phyloP scores from a whole-genome alignment of 805 yeast species.

The Helenozyma baotianmanensis region DNA sequence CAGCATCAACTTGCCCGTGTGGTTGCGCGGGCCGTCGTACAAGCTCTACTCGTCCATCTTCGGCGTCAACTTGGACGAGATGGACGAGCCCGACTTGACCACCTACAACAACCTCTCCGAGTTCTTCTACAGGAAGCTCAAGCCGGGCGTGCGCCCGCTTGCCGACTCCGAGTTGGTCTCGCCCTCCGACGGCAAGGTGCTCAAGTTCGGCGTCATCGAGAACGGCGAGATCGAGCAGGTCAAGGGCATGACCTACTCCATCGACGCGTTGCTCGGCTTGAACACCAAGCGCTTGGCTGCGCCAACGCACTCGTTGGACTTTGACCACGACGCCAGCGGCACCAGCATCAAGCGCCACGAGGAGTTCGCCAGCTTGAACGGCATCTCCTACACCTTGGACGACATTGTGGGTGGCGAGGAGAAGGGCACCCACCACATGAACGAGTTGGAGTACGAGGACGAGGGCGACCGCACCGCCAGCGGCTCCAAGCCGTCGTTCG shows the following conservation, averaged over 20 bases:
- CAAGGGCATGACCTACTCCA: conserved; percentile 89
- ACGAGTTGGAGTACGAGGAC: conserved; percentile 47
- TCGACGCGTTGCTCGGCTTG: conserved; percentile 82
- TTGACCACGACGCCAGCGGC: conserved; percentile 39
- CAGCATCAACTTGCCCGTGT: conserved; percentile 74
- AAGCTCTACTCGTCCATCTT: conserved; percentile 71
- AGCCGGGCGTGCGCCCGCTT: conserved; percentile 75
- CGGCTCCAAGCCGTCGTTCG: conserved; percentile 27
- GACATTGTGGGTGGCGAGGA: conserved; percentile 59
- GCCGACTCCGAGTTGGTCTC: conserved; percentile 64
- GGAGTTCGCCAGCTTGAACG: conserved; percentile 75
- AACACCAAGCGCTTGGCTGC: conserved; percentile 47
- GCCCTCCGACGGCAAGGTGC: conserved; percentile 90
- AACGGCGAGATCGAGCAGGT: conserved; percentile 94
- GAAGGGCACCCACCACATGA: conserved; percentile 38
- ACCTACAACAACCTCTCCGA: conserved; percentile 80
- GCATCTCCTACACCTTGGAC: conserved; percentile 66
- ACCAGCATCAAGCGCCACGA: conserved; percentile 49
- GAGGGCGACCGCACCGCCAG: conserved; percentile 63
- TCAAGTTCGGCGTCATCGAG: conserved; percentile 76
- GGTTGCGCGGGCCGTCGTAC: conserved; percentile 83
- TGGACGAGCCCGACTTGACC: conserved; percentile 74
- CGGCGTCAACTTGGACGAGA: conserved; percentile 87
- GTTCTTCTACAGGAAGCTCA: conserved; percentile 81
- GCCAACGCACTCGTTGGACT: conserved; percentile 47